Conservation (phyloP, 2,329 filamentous ascomycete species). For the Cordyceps cicadae region DNA sequence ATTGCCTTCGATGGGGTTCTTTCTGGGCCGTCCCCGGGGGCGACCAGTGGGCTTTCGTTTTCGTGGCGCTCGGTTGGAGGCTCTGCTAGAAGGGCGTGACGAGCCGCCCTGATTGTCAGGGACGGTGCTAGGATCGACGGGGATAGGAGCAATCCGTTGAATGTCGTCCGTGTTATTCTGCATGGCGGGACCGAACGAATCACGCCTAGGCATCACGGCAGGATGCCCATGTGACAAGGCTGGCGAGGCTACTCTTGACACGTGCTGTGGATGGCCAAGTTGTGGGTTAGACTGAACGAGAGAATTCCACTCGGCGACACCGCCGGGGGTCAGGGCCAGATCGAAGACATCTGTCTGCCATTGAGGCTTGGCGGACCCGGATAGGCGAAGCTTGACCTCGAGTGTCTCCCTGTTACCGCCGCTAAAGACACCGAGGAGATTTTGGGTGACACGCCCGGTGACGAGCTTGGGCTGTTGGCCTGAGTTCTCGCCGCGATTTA, state of each 20-base stretch:
- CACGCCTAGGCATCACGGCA: slow-evolving; percentile 16
- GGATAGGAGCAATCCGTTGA: slow-evolving; percentile 28
- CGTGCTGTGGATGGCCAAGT: slow-evolving; percentile 29
- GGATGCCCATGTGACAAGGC: slow-evolving; percentile 27
- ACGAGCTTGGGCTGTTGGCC: slow-evolving; percentile 61
- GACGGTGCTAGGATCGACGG: slow-evolving; percentile 19
- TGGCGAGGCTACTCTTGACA: slow-evolving; percentile 29
- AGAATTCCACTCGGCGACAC: slow-evolving; percentile 68
- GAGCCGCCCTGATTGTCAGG: slow-evolving; percentile 21
- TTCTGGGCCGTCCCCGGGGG: slow-evolving; percentile 48
- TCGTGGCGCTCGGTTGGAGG: slow-evolving; percentile 37
- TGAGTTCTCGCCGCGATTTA: slow-evolving; percentile 28
- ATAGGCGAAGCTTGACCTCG: slow-evolving; percentile 84
- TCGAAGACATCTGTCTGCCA: slow-evolving; percentile 22
- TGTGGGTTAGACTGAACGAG: slow-evolving; percentile 66
- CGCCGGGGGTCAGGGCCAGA: slow-evolving; percentile 40
- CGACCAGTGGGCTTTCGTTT: slow-evolving; percentile 43
- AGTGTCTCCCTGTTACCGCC: slow-evolving; percentile 79
- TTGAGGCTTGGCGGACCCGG: slow-evolving; percentile 58
- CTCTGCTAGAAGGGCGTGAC: slow-evolving; percentile 53
- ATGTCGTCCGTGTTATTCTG: slow-evolving; percentile 21
- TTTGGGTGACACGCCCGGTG: slow-evolving; percentile 84
- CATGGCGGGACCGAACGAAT: slow-evolving; percentile 20
- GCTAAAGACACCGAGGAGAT: slow-evolving; percentile 73
- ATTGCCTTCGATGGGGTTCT: slow-evolving; percentile 52